Percentiles rank a stretch among this genome's conserved stretches.
phyloP scores from a whole-genome alignment of 2,329 filamentous ascomycete genomes.

The Tolypocladium ophioglossoides region DNA sequence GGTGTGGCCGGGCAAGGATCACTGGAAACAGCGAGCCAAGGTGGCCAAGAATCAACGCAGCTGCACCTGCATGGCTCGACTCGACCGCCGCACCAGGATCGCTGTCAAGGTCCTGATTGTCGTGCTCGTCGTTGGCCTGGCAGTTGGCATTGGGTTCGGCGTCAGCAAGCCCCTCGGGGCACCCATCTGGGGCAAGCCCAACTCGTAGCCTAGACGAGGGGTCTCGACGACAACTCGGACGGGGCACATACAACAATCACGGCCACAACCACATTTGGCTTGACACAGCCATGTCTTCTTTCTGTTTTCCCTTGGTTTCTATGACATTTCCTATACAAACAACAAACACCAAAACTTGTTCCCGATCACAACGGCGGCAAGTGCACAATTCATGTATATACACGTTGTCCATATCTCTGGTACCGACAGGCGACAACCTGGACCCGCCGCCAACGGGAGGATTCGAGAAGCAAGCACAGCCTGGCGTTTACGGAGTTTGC shows the following conservation, averaged over 20 bases:
- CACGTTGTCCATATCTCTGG: neutral
- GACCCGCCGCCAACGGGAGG: neutral
- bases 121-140: constrained; percentile 40
- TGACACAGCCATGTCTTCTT: neutral
- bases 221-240: neutral
- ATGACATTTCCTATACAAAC: neutral
- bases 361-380: neutral
- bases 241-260: neutral
- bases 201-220: neutral
- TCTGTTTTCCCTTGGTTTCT: neutral
- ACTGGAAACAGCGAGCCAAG: constrained; percentile 51
- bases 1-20: constrained; percentile 49
- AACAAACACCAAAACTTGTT: neutral
- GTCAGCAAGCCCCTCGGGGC: constrained; percentile 50
- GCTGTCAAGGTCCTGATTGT: constrained; percentile 43
- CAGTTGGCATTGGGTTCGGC: constrained; percentile 46
- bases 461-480: constrained; percentile 1
- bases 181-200: constrained; percentile 38
- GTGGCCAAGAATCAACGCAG: constrained; percentile 40
- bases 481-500: constrained; percentile 4
- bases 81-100: constrained; percentile 44
- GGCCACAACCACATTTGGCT: neutral
- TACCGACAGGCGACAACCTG: neutral
- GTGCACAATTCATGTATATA: neutral
- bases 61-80: constrained; percentile 41